Base-by-base conservation (phyloP, 768 basidiomycete genomes). In the Sarcodon aspratus region DNA sequence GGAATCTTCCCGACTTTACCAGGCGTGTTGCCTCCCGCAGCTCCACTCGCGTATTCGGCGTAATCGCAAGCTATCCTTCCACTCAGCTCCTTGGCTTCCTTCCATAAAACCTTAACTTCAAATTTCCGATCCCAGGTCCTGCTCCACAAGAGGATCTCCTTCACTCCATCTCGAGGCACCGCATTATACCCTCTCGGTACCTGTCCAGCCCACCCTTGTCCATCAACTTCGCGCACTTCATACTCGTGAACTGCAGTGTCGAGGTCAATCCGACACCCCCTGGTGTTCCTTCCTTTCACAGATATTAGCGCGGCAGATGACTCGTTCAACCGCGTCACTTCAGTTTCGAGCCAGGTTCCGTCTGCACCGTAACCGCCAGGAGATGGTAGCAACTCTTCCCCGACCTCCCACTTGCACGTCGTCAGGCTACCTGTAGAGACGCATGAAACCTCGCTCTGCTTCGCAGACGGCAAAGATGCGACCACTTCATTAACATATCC, bases 21-120 rank as follows among this genome's bases (percentile, higher is more conserved):
- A 27, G 21, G 21, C 5, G 21, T 27, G 21, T 27, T 27, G 13
- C 69, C 69, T 37, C 76, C 78, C 10, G 76, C 59, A 53, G 69
- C 73, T 38, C 60, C 78, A 55, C 75, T 75, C 61, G 76, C 74
- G 54, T 80, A 79, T 57, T 86, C 83, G n/a, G 71, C 74, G 78
- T 81, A 85, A 48, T 76, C 74, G 52, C 81, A 83, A 13, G 73
- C 75, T 17, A 79, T 69, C 3, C 71, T 68, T 31, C 79, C 84
- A 12, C 34, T 47, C 45, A 60, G 21, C 1, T 59, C 60, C 35
- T 17, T 43, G 2, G 35, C 57, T 34, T 69, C 61, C 21, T 71
- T 68, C 13, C 82, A 64, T 8, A 11, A 17, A 11, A 42, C 40
- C 49, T 74, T 69, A 34, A 81, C 77, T 32, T 64, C 67, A 48